Evolutionary conservation across 2,329 filamentous ascomycete genomes (phyloP).

Genomic region (Botrytis byssoidea): DNA sequence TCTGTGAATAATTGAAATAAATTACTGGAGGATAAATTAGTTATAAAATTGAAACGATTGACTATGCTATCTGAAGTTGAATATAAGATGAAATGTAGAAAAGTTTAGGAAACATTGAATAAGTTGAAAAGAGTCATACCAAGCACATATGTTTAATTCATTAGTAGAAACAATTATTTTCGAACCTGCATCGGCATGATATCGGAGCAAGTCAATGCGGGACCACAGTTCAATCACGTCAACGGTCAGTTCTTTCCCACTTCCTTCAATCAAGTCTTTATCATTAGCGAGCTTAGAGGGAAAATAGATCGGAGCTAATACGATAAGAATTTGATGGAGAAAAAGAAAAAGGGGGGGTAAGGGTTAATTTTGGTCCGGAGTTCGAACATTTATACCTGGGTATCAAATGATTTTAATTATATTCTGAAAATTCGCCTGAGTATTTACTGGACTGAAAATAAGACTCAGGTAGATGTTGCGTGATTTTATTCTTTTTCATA

Average conservation of each 20-base stretch:
- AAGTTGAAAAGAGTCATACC: slow-evolving; percentile 18
- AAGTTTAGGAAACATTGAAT: neutral
- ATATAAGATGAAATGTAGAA: neutral
- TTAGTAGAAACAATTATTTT: slow-evolving; percentile 16
- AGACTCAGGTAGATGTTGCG: neutral
- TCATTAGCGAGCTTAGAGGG: neutral
- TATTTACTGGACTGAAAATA: neutral
- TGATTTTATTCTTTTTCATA: neutral
- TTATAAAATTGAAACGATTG: slow-evolving; percentile 23
- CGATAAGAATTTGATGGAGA: slow-evolving; percentile 12
- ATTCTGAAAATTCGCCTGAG: neutral
- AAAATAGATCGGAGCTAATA: slow-evolving; percentile 4
- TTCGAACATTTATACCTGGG: neutral
- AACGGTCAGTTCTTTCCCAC: neutral
- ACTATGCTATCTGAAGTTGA: neutral
- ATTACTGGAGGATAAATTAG: slow-evolving; percentile 17
- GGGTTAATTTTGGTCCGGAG: neutral
- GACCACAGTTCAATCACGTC: slow-evolving; percentile 4
- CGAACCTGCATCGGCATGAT: slow-evolving; percentile 16
- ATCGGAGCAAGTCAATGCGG: slow-evolving; percentile 16
- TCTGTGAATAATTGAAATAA: slow-evolving; percentile 7
- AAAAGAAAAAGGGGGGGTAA: neutral
- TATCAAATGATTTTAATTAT: neutral
- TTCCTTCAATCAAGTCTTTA: slow-evolving; percentile 3
- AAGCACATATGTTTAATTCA: neutral